Evolutionary conservation across 163 green algal species (phyloP), one percentile per base, ranked within the genome.

Genomic region (Scenedesmus sp.): DNA sequence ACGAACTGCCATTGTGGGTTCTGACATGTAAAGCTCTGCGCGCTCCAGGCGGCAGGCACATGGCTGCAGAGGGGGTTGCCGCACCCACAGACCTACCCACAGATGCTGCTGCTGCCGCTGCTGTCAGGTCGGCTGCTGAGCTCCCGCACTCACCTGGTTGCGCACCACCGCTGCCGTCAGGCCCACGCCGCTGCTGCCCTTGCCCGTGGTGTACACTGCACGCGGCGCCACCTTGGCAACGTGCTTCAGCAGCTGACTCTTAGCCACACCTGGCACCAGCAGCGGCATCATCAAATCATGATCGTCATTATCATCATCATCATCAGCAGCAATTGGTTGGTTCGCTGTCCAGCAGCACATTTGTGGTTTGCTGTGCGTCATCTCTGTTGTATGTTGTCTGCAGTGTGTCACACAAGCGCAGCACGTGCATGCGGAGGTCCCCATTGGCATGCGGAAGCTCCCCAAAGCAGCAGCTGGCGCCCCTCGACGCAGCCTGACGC

Each of bases 181-280:
- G 46, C 98, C 98, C 3, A 99, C 98, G 59, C 98, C 94, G 61
- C 95, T 98, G 85, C 95, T 98, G 46, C 98, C 98, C 90, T 98
- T 98, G 89, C 98, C 98, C 18, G 98, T 99, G 44, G 98, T 99
- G 96, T 99, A 99, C 6, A 99, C 96, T 0, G 96, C 97, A 3
- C 98, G 95, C 0, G 98, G 98, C 18, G 97, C 98, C 56, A 99
- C 94, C 80, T 96, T 95, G 3, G 95, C 94, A 42, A 99, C 97
- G 94, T 99, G 96, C 91, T 99, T 99, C 91, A 99, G 96, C 88
- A 99, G 95, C 96, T 99, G 98, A 24, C 94, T 98, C 96, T 99
- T 99, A 70, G 98, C 98, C 73, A 99, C 98, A 91, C 89, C 88
- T 89, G 84, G 16, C n/a, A 20, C 3, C 49, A 72, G 56, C 49